These are phyloP conservation scores for Neospermospora avenae DNA, from an alignment of 2,329 filamentous ascomycete genomes.

Conservation along the genomic window DNA sequence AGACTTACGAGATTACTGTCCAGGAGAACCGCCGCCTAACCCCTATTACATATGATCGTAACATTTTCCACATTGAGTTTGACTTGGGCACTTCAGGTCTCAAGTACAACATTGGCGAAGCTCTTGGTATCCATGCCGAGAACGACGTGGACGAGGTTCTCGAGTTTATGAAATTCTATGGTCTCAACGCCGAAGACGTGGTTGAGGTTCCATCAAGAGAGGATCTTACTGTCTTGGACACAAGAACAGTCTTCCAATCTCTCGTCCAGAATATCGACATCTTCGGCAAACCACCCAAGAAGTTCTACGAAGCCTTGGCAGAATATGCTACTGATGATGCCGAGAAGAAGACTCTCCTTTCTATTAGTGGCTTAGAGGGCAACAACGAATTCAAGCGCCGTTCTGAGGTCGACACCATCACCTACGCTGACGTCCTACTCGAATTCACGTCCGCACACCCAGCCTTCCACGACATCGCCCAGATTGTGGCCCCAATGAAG, in stretches of 20 bases:
- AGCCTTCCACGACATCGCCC: slow-evolving; percentile 80
- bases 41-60: slow-evolving; percentile 84
- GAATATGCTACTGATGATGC: slow-evolving; percentile 80
- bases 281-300: slow-evolving; percentile 93
- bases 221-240: slow-evolving; percentile 69
- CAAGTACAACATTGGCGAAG: slow-evolving; percentile 95
- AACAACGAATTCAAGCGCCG: slow-evolving; percentile 89
- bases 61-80: slow-evolving; percentile 99
- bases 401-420: slow-evolving; percentile 85
- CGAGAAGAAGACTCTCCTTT: slow-evolving; percentile 76
- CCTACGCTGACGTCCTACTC: slow-evolving; percentile 83
- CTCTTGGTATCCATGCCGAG: slow-evolving; percentile 92
- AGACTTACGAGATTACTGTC: slow-evolving; percentile 84
- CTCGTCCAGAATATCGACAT: slow-evolving; percentile 93
- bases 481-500: slow-evolving; percentile 88
- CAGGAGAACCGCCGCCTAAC: slow-evolving; percentile 95
- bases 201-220: slow-evolving; percentile 92
- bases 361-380: slow-evolving; percentile 74
- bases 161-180: slow-evolving; percentile 88
- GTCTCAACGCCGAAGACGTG: slow-evolving; percentile 74
- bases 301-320: slow-evolving; percentile 91
- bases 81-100: slow-evolving; percentile 88
- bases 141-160: slow-evolving; percentile 78
- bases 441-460: slow-evolving; percentile 91
- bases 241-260: slow-evolving; percentile 88